phyloP scores from a whole-genome alignment of 305 asterid species.

The Rubia occidens region DNA sequence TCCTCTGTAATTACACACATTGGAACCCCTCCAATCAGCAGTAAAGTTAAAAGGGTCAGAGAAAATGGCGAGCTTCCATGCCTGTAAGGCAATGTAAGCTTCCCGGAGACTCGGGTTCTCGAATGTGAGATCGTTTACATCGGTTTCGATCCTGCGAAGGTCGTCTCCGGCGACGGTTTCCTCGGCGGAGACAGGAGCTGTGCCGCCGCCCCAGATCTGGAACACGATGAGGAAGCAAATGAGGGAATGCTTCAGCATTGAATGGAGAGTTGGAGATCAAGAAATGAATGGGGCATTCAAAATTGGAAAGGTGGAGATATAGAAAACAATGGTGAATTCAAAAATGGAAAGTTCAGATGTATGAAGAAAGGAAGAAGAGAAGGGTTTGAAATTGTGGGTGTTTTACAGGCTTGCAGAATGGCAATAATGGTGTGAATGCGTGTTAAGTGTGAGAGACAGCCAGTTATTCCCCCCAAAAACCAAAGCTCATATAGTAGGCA shows the following conservation, averaged over 20 bases:
- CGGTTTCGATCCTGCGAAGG: slow-evolving; percentile 14
- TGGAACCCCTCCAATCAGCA: slow-evolving; percentile 40
- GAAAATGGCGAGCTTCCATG: slow-evolving; percentile 44
- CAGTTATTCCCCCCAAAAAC: slow-evolving; percentile 15
- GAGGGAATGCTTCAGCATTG: slow-evolving; percentile 27
- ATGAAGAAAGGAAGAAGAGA: not conserved
- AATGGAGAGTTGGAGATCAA: not conserved
- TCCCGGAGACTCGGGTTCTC: slow-evolving; percentile 37
- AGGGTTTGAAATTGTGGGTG: not conserved
- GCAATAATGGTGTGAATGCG: slow-evolving; percentile 17
- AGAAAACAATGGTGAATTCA: slow-evolving; percentile 11
- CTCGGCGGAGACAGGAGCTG: slow-evolving; percentile 10
- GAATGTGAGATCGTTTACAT: slow-evolving; percentile 23
- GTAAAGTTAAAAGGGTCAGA: slow-evolving; percentile 58
- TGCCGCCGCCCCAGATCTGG: slow-evolving; percentile 22
- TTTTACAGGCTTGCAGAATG: slow-evolving; percentile 12
- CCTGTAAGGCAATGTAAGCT: slow-evolving; percentile 47
- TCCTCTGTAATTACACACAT: slow-evolving; percentile 44
- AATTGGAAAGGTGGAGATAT: not conserved
- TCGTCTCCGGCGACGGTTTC: slow-evolving; percentile 21
- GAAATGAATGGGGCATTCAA: slow-evolving; percentile 4
- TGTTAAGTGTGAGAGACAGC: slow-evolving; percentile 14
- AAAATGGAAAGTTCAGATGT: not conserved
- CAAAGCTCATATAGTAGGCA: not conserved
- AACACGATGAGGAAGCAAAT: slow-evolving; percentile 19